A percentile compares a stretch with the other conserved stretches of the same genome.
phyloP scores from a whole-genome alignment of 257 asterid species.

The Haberlea rhodopensis region DNA sequence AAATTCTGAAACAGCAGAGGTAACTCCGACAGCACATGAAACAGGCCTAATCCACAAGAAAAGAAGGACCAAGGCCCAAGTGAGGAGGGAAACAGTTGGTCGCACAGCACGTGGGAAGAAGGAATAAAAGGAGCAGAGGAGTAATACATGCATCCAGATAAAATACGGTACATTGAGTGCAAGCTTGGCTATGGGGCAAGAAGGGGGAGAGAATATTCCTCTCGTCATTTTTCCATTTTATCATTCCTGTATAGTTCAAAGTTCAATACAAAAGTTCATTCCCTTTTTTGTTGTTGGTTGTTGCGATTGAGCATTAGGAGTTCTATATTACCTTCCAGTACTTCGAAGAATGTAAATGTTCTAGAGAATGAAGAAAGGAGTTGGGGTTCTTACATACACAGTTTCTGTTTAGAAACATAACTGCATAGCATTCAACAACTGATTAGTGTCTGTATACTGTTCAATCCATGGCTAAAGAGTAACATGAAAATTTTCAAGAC shows the following conservation, averaged over 20 bases:
- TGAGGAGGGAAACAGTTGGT: not conserved
- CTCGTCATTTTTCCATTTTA: not conserved
- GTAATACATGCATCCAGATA: not conserved
- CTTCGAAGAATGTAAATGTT: not conserved
- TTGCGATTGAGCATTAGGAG: not conserved
- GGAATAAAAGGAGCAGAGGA: not conserved
- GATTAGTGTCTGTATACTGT: not conserved
- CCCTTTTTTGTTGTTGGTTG: too few species aligned
- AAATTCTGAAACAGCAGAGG: not conserved
- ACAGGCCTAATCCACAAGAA: not conserved
- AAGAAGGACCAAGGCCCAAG: not conserved
- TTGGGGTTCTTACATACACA: not conserved
- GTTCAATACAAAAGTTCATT: not conserved
- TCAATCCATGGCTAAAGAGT: not conserved
- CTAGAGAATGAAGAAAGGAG: not conserved
- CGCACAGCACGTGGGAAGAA: not conserved
- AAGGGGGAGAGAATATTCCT: not conserved
- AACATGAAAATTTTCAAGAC: not conserved
- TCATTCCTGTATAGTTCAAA: not conserved
- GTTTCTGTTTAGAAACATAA: not conserved
- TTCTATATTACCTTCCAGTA: too few species aligned
- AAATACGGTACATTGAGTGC: not conserved
- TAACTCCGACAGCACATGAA: not conserved
- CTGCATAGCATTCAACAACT: not conserved
- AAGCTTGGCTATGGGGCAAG: not conserved